Conservation (phyloP, 2,329 filamentous ascomycete genomes). For the Dactylella cylindrospora region DNA sequence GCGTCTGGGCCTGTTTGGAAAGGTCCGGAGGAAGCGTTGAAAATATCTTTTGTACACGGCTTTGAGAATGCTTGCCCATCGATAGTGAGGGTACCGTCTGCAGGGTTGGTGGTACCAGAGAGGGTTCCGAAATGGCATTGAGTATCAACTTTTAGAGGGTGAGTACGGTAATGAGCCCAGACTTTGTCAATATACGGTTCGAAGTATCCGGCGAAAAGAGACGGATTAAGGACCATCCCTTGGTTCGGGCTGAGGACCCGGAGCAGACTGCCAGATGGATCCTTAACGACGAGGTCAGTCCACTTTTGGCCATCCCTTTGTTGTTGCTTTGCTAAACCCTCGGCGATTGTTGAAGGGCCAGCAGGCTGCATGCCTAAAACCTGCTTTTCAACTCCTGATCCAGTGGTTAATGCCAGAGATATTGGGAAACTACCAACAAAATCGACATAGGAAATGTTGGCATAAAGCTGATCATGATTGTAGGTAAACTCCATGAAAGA, state of each 20-base stretch:
- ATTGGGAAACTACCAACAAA: constrained; percentile 68
- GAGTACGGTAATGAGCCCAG: constrained; percentile 53
- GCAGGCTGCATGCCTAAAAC: constrained; percentile 62
- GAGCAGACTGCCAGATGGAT: constrained; percentile 51
- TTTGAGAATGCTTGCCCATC: constrained; percentile 58
- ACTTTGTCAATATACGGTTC: constrained; percentile 55
- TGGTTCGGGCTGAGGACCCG: constrained; percentile 55
- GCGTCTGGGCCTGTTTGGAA: constrained; percentile 55
- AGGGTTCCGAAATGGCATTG: constrained; percentile 63
- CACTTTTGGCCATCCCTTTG: constrained; percentile 62
- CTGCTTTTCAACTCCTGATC: constrained; percentile 55
- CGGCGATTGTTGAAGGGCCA: constrained; percentile 61
- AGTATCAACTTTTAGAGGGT: constrained; percentile 63
- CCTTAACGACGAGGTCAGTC: constrained; percentile 61
- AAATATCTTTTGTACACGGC: constrained; percentile 65
- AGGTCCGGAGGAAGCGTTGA: constrained; percentile 66
- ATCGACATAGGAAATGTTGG: constrained; percentile 74
- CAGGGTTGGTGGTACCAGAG: constrained; percentile 55
- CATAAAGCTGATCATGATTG: constrained; percentile 64
- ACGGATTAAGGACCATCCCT: constrained; percentile 52
- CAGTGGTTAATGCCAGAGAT: constrained; percentile 57
- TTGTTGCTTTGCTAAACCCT: constrained; percentile 60
- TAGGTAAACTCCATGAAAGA: constrained; percentile 71
- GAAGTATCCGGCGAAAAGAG: constrained; percentile 55
- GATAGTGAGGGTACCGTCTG: constrained; percentile 53